phyloP scores from a whole-genome alignment of 768 basidiomycete species.

The Boletus bicolor region DNA sequence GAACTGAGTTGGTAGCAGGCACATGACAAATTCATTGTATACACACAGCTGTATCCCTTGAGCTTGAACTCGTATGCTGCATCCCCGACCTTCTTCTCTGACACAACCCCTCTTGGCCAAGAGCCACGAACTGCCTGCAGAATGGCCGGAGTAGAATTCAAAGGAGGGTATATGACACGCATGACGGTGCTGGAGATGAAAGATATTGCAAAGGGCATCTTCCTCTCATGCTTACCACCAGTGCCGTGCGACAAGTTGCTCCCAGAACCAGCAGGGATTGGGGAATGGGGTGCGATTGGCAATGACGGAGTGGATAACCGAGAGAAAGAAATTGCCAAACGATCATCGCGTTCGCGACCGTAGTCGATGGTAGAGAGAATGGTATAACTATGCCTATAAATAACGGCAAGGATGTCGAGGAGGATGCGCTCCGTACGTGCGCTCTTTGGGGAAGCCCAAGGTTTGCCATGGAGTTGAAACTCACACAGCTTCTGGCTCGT shows the following conservation, averaged over 20 bases:
- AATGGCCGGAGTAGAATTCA: constrained; percentile 74
- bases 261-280: constrained; percentile 38
- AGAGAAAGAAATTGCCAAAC: constrained; percentile 68
- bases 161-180: constrained; percentile 74
- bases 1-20: constrained; percentile 18
- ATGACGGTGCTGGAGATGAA: constrained; percentile 65
- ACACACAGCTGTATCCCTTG: constrained; percentile 75
- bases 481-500: constrained; percentile 57
- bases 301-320: constrained; percentile 39
- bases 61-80: constrained; percentile 77
- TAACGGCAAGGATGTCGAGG: constrained; percentile 58
- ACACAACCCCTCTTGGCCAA: constrained; percentile 77
- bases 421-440: constrained; percentile 64
- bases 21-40: constrained; percentile 9
- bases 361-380: constrained; percentile 73
- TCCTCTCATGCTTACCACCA: constrained; percentile 31
- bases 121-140: constrained; percentile 73
- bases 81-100: constrained; percentile 72
- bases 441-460: constrained; percentile 70
- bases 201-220: constrained; percentile 66
- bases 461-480: constrained; percentile 64
- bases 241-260: constrained; percentile 38
- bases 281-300: constrained; percentile 37
- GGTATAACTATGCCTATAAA: constrained; percentile 60
- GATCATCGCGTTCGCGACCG: constrained; percentile 73